phyloP scores from a whole-genome alignment of 2,329 filamentous ascomycete species.

The Bimuria novae-zelandiae region DNA sequence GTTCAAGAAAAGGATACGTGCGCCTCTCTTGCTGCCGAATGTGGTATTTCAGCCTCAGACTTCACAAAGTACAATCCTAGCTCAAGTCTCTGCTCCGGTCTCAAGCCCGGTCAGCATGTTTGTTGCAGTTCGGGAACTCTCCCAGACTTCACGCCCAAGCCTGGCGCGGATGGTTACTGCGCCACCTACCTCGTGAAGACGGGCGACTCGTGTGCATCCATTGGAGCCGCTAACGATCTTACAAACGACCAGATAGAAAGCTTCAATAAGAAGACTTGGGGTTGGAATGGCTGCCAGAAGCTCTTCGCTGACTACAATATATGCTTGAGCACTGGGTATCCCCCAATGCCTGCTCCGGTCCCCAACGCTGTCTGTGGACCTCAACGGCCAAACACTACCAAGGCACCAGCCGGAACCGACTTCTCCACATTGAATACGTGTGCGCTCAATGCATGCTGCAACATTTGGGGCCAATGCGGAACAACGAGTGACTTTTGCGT shows the following conservation, averaged over 20 bases:
- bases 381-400: not conserved
- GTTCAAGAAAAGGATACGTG: too few species aligned
- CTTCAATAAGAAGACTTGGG: constrained; percentile 22
- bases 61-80: constrained; percentile 14
- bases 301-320: constrained; percentile 10
- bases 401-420: constrained; percentile 37
- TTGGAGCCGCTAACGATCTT: constrained; percentile 10
- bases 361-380: not conserved
- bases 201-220: constrained; percentile 15
- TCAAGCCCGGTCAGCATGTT: constrained; percentile 6
- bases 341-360: constrained; percentile 28
- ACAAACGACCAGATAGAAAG: constrained; percentile 1
- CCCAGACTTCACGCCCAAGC: constrained; percentile 16
- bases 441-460: constrained; percentile 16
- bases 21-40: constrained; percentile 1
- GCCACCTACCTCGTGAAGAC: constrained; percentile 7
- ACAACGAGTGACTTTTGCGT: constrained; percentile 17
- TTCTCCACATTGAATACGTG: constrained; percentile 20
- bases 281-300: constrained; percentile 21
- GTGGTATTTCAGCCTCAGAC: constrained; percentile 13
- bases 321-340: constrained; percentile 15
- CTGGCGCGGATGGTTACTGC: constrained; percentile 13
- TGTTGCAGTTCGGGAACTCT: constrained; percentile 12
- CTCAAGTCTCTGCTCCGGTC: constrained; percentile 6
- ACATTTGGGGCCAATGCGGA: constrained; percentile 23